phyloP scores from a whole-genome alignment of 176 grass and related monocot genomes.

The Panicum miliaceum region DNA sequence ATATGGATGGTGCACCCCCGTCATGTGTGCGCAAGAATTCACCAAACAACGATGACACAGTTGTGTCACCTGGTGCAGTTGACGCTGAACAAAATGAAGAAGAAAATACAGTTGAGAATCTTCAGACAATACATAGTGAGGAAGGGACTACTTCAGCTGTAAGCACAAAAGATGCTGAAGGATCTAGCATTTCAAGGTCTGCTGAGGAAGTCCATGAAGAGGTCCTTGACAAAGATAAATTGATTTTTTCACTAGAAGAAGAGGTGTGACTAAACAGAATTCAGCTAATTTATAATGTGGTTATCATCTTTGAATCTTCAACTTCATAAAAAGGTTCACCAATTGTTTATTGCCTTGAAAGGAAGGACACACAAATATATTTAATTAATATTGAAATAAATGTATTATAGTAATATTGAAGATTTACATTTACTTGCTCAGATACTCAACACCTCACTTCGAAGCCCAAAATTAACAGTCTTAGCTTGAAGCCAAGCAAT shows the following conservation, averaged over 20 bases:
- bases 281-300: neutral
- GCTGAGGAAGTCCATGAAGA: constrained; percentile 41
- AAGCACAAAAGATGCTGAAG: constrained; percentile 42
- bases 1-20: neutral
- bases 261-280: constrained; percentile 62
- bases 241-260: constrained; percentile 72
- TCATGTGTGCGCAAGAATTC: constrained; percentile 34
- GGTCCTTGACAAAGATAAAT: constrained; percentile 59
- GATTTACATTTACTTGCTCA: neutral
- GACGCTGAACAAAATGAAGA: constrained; percentile 38
- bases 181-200: constrained; percentile 39
- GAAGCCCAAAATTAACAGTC: neutral
- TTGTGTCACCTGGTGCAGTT: constrained; percentile 17
- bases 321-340: constrained; percentile 5
- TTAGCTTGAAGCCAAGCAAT: constrained; percentile 29
- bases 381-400: neutral
- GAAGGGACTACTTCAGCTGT: constrained; percentile 37
- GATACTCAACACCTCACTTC: constrained; percentile 19
- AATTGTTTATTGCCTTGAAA: constrained; percentile 20
- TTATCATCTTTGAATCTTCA: constrained; percentile 26
- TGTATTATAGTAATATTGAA: neutral
- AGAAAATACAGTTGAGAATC: constrained; percentile 32
- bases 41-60: constrained; percentile 35
- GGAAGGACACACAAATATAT: neutral
- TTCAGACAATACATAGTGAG: constrained; percentile 34